Evolutionary conservation across 805 yeast species (phyloP).

Genomic region (Kuraishia molischiana): DNA sequence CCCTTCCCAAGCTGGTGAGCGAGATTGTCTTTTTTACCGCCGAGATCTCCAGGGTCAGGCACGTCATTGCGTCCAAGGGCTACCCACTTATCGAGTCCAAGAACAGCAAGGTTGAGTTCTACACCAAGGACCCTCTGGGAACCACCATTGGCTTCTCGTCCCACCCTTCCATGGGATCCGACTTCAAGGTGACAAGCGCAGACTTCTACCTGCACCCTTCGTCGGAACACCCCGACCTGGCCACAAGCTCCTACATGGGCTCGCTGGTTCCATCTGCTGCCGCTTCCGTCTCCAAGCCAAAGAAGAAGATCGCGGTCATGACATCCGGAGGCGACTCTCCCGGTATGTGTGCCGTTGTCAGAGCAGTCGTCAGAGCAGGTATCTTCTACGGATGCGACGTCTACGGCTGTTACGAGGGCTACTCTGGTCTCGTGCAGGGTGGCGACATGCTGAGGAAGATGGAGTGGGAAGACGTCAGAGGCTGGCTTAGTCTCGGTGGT

Average conservation of each 20-base stretch:
- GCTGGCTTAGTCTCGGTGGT: constrained; percentile 64
- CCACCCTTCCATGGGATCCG: constrained; percentile 27
- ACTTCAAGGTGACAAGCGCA: constrained; percentile 19
- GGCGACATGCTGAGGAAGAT: constrained; percentile 51
- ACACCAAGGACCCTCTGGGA: constrained; percentile 58
- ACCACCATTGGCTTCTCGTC: constrained; percentile 46
- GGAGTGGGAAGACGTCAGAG: constrained; percentile 68
- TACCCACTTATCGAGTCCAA: constrained; percentile 8
- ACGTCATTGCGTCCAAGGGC: constrained; percentile 11
- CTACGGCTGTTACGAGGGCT: constrained; percentile 65
- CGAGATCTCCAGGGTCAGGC: constrained; percentile 18
- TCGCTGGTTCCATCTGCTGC: neutral
- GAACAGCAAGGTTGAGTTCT: constrained; percentile 14
- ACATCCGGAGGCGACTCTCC: constrained; percentile 81
- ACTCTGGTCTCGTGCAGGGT: constrained; percentile 62
- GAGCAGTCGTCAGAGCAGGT: constrained; percentile 67
- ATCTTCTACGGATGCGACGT: constrained; percentile 55
- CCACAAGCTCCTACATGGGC: neutral
- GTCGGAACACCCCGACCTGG: neutral
- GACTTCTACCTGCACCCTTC: constrained; percentile 18
- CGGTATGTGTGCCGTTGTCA: constrained; percentile 70
- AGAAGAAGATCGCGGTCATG: constrained; percentile 60
- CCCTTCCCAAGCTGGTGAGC: constrained; percentile 22
- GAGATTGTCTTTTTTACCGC: constrained; percentile 30
- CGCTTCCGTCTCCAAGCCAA: neutral